phyloP scores from a whole-genome alignment of 495 filamentous ascomycete species.

The Neurospora sp. region DNA sequence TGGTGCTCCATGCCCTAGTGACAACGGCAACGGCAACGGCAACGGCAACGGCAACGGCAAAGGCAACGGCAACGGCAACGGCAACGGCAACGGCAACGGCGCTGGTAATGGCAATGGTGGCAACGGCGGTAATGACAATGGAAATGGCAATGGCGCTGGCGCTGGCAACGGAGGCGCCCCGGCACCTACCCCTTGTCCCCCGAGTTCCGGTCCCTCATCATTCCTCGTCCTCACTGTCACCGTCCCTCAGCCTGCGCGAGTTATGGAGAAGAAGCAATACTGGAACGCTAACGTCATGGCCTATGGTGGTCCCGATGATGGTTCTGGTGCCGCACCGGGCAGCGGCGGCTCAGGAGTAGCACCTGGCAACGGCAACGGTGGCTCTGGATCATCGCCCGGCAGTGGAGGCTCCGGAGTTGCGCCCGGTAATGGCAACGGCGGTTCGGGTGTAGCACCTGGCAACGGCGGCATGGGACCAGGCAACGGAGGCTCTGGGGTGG shows the following conservation, averaged over 20 bases:
- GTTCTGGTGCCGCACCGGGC: neutral
- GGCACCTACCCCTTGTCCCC: slow-evolving; percentile 3
- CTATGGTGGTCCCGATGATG: neutral
- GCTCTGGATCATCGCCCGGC: neutral
- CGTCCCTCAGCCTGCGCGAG: slow-evolving; percentile 1
- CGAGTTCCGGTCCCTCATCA: neutral
- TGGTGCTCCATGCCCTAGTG: neutral
- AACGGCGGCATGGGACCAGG: neutral
- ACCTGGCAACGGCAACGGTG: neutral
- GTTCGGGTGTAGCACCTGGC: neutral
- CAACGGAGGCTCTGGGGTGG: slow-evolving; percentile 1
- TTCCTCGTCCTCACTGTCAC: slow-evolving; percentile 10
- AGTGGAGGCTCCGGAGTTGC: neutral
- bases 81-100: neutral
- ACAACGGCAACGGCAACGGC: neutral
- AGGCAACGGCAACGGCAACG: neutral
- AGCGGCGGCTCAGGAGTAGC: neutral
- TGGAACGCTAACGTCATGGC: neutral
- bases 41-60: neutral
- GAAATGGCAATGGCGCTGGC: neutral
- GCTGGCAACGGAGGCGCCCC: neutral
- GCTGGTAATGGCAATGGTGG: slow-evolving; percentile 3
- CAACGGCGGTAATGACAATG: slow-evolving; percentile 1
- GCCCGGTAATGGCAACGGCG: neutral
- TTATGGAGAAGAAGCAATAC: neutral